phyloP scores from a whole-genome alignment of 306 rosid genomes.

The Cajanus cajan region DNA sequence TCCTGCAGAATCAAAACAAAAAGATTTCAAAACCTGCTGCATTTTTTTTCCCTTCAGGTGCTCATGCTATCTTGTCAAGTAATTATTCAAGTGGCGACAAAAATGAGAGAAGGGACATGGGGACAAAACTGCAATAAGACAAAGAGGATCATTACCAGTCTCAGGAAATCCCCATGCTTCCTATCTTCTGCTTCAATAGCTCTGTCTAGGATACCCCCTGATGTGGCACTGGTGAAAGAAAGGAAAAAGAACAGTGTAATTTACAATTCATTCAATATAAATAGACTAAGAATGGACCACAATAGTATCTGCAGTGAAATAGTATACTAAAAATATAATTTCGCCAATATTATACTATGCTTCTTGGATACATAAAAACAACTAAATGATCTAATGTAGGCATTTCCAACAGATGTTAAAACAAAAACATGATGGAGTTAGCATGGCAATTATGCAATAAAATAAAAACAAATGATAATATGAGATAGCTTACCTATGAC shows the following conservation, averaged over 20 bases:
- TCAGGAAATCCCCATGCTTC: conserved; percentile 89
- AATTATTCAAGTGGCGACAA: conserved; percentile 6
- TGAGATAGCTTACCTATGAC: conserved; percentile 67
- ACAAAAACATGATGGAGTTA: not conserved
- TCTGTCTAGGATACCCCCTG: conserved; percentile 96
- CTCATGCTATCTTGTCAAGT: conserved; percentile 9
- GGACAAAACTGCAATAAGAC: not conserved
- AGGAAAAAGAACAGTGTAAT: not conserved
- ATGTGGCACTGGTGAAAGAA: conserved; percentile 65
- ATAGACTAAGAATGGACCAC: not conserved
- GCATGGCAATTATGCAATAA: not conserved
- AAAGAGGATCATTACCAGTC: conserved; percentile 62
- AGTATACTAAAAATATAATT: too few relatives aligned
- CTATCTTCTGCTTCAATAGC: conserved; percentile 95
- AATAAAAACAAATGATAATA: not conserved
- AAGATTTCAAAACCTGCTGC: not conserved
- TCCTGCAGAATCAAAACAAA: conserved; percentile 52
- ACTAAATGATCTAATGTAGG: not conserved
- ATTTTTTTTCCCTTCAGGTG: not conserved
- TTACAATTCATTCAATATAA: conserved; percentile 9
- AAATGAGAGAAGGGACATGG: not conserved
- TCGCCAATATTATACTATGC: not conserved
- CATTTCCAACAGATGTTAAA: not conserved
- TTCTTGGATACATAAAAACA: not conserved
- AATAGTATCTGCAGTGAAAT: not conserved